These are phyloP conservation scores for Suillus bovinus DNA, from an alignment of 768 basidiomycete species.

Conservation along the genomic window DNA sequence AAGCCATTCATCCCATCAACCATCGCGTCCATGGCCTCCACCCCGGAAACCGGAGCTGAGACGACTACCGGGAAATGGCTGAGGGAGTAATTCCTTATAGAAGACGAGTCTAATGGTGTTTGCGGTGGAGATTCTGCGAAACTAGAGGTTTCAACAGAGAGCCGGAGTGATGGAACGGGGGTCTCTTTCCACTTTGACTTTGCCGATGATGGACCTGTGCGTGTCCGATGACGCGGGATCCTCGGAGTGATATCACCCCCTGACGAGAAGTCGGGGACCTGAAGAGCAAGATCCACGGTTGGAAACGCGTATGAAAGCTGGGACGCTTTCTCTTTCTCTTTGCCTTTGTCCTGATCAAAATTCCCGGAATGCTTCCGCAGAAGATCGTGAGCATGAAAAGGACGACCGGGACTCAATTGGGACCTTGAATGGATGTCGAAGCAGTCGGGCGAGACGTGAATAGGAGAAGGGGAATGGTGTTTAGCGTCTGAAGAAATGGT, in stretches of 20 bases:
- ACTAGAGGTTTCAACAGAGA: constrained; percentile 65
- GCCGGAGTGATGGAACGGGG: constrained; percentile 52
- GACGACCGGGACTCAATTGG: constrained; percentile 37
- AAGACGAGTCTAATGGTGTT: constrained; percentile 57
- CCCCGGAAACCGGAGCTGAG: constrained; percentile 74
- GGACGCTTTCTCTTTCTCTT: constrained; percentile 27
- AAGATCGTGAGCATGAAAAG: constrained; percentile 13
- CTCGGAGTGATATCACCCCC: constrained; percentile 34
- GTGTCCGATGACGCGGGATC: constrained; percentile 52
- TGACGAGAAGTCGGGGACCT: constrained; percentile 27
- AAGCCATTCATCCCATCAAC: constrained; percentile 87
- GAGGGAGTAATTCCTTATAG: constrained; percentile 20
- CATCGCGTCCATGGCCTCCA: constrained; percentile 86
- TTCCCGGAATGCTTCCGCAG: constrained; percentile 28
- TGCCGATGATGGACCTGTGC: constrained; percentile 54
- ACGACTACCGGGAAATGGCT: constrained; percentile 66
- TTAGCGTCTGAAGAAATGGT: constrained; percentile 18
- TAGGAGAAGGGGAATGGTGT: constrained; percentile 14
- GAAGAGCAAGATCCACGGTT: constrained; percentile 24
- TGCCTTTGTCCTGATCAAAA: constrained; percentile 26
- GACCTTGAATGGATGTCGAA: constrained; percentile 49
- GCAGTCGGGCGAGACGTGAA: constrained; percentile 35
- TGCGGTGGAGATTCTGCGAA: constrained; percentile 73
- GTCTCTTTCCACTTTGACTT: constrained; percentile 44
- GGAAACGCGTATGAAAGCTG: constrained; percentile 28